Evolutionary conservation across 208 protist species (phyloP).

Genomic region (Borovskyia barvae): DNA sequence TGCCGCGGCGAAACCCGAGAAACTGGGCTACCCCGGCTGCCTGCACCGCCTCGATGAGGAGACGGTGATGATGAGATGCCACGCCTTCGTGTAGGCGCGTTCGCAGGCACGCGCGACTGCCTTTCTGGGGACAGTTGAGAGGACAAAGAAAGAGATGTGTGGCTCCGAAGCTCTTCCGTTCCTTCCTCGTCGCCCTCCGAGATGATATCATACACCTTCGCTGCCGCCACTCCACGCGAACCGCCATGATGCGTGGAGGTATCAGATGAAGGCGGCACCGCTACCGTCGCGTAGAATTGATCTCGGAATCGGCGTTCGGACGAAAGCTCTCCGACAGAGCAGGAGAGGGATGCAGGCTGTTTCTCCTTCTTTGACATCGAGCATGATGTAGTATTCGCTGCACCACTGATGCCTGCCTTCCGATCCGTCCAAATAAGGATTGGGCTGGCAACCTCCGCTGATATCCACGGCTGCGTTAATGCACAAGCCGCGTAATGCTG

Average conservation of each 20-base stretch:
- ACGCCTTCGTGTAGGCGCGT: not conserved
- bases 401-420: not conserved
- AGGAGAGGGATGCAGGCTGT: not conserved
- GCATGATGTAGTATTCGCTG: too few species aligned
- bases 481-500: conserved; percentile 7
- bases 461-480: conserved; percentile 9
- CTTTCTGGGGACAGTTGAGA: too few species aligned
- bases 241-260: not conserved
- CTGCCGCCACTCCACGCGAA: not conserved
- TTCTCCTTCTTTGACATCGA: too few species aligned
- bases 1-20: conserved; percentile 14
- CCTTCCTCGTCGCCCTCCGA: conserved; percentile 25
- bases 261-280: too few species aligned
- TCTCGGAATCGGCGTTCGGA: conserved; percentile 3
- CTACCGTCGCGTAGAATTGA: too few species aligned
- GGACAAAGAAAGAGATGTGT: not conserved
- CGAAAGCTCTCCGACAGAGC: not conserved
- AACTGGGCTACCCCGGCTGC: not conserved
- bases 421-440: conserved; percentile 21
- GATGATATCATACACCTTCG: conserved; percentile 11
- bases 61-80: conserved; percentile 7
- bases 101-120: too few species aligned
- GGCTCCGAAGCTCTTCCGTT: not conserved
- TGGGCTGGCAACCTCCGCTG: conserved; percentile 3
- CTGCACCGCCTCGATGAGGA: not conserved